phyloP scores from a whole-genome alignment of 805 yeast genomes.

The Diddensiella transvaalensis region DNA sequence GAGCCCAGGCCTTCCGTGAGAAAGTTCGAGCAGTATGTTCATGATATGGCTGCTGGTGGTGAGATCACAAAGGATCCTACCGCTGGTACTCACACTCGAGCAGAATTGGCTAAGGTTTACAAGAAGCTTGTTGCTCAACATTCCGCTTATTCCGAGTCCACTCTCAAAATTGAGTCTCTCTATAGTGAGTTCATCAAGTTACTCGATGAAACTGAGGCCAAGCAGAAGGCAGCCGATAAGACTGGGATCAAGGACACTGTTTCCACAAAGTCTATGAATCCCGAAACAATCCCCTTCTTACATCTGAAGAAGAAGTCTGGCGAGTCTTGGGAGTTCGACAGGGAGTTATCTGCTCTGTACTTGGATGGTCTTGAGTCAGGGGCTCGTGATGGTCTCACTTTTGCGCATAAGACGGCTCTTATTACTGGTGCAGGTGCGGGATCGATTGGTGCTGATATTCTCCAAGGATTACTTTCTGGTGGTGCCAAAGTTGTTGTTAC shows the following conservation, averaged over 20 bases:
- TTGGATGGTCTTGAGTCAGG: slow-evolving; percentile 90
- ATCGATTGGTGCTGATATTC: slow-evolving; percentile 95
- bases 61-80: slow-evolving; percentile 74
- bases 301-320: slow-evolving; percentile 84
- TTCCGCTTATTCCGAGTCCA: slow-evolving; percentile 59
- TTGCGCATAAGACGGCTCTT: slow-evolving; percentile 81
- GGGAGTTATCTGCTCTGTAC: slow-evolving; percentile 68
- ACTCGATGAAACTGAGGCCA: slow-evolving; percentile 45
- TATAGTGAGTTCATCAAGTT: slow-evolving; percentile 32
- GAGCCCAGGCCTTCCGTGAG: slow-evolving; percentile 85
- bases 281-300: slow-evolving; percentile 80
- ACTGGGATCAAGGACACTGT: slow-evolving; percentile 35
- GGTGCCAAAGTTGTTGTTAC: slow-evolving; percentile 98
- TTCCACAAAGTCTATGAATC: slow-evolving; percentile 23
- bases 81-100: slow-evolving; percentile 49
- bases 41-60: slow-evolving; percentile 96
- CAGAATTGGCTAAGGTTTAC: slow-evolving; percentile 80
- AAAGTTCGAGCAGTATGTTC: slow-evolving; percentile 91
- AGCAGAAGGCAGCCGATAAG: slow-evolving; percentile 47
- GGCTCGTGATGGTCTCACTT: slow-evolving; percentile 91
- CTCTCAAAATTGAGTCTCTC: slow-evolving; percentile 44
- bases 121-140: slow-evolving; percentile 60
- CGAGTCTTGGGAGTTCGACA: slow-evolving; percentile 76
- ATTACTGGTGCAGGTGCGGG: slow-evolving; percentile 99
- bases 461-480: slow-evolving; percentile 92